Base-by-base conservation (phyloP, 2,329 filamentous ascomycete genomes). In the Xylariaceae sp. region DNA sequence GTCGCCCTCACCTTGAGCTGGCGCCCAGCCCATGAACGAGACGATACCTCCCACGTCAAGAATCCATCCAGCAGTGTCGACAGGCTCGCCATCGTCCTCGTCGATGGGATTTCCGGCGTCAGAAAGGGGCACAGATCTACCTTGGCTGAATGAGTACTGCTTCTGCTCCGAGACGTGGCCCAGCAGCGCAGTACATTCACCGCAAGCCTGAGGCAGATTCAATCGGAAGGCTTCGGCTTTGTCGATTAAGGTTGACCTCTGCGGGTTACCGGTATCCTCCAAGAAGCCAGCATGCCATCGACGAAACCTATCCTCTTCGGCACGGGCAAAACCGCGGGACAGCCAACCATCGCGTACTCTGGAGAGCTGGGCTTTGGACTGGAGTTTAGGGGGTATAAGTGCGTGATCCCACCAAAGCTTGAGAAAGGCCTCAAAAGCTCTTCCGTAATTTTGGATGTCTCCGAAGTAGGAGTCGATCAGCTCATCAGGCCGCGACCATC, bases 11-110 rank as follows among this genome's bases (percentile, higher is more conserved):
- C 52, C 53, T 3, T 50, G 46, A 2, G 54, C 43, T 2, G 67
- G 65, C 1, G 65, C 68, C 74, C 74, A 78, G 29, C 63, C 65
- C 52, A 77, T 65, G 17, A 64, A 58, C 4, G 70, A 52, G 4
- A 72, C 64, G 11, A 75, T 60, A 31, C 73, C 72, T 9, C 70
- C 72, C 0, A 65, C 59, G 37, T 78, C 68, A 11, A 78, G 46
- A 42, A 75, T 56, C 69, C 70, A 76, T 4, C 70, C 71, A 45
- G 47, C 46, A 14, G 33, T 37, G 12, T 41, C 34, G n/a, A 18
- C 26, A 3, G 42, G 37, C 9, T 42, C 22, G n/a, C 40, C 31
- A 7, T 34, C 38, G 18, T 29, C 28, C 6, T 49, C 33, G 22
- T 38, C 38, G 7, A 50, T 41, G 2, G 49, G 51, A 10, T 38